A percentile compares a stretch with the other conserved stretches of the same genome.
Evolutionary conservation across 768 basidiomycete genomes (phyloP).

Genomic region (Pleurotus tuber-regium): DNA sequence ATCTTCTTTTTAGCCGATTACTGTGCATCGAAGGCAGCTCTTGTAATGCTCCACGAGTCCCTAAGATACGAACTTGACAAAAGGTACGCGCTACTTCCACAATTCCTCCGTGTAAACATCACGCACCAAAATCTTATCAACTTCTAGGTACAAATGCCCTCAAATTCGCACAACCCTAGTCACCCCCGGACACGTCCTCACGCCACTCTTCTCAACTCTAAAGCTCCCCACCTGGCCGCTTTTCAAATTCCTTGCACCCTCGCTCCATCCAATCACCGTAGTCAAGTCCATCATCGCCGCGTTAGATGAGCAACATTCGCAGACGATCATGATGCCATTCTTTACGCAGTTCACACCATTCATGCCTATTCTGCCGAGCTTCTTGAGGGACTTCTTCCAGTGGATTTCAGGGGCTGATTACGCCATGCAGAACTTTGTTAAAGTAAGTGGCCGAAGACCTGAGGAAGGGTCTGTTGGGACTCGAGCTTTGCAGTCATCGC

Average conservation of each 20-base stretch:
- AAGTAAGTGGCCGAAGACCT: slow-evolving; percentile 55
- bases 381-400: slow-evolving; percentile 69
- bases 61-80: slow-evolving; percentile 88
- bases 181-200: slow-evolving; percentile 75
- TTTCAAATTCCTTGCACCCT: slow-evolving; percentile 75
- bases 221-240: slow-evolving; percentile 46
- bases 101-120: neutral
- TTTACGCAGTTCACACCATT: slow-evolving; percentile 60
- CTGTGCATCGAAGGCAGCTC: slow-evolving; percentile 89
- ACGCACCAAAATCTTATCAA: slow-evolving; percentile 7
- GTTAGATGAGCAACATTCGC: slow-evolving; percentile 77
- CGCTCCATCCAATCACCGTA: slow-evolving; percentile 66
- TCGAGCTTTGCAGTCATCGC: neutral
- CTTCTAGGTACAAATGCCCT: slow-evolving; percentile 63
- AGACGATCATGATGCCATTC: slow-evolving; percentile 70
- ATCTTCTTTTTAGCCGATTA: slow-evolving; percentile 66
- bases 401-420: slow-evolving; percentile 71
- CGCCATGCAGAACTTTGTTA: slow-evolving; percentile 67
- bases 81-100: slow-evolving; percentile 38
- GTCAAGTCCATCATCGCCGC: slow-evolving; percentile 82
- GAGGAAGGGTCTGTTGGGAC: slow-evolving; percentile 44
- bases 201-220: slow-evolving; percentile 70
- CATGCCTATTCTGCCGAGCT: slow-evolving; percentile 64
- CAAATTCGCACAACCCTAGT: slow-evolving; percentile 86
- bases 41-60: slow-evolving; percentile 76